Base-by-base conservation (phyloP, 1,284 basidiomycete species). In the Tremellales sp. region DNA sequence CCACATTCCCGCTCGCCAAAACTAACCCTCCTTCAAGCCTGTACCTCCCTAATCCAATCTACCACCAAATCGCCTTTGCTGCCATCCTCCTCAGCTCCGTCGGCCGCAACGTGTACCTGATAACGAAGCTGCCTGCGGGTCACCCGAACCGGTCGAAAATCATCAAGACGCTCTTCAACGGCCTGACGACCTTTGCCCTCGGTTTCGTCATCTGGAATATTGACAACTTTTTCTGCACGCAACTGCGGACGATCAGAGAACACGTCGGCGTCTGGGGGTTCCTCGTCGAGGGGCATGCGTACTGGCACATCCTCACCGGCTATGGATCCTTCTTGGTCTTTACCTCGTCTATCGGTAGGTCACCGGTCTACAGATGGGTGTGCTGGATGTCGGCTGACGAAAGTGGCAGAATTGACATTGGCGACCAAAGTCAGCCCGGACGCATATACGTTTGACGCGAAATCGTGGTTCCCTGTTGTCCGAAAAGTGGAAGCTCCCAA, bases 141-240 rank as follows among this genome's bases (percentile, higher is more conserved):
- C 60, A 59, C 13, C 59, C 53, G 3, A 51, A 50, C 13, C 54
- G 63, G 10, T 33, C 29, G n/a, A 57, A 60, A 32, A 54, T 71
- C 29, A 54, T 46, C 16, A 48, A 52, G 14, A 57, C 65, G 3
- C 55, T 72, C 42, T 44, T 49, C 3, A 48, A 33, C 21, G 72
- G 74, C 8, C 44, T 68, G 3, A 45, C 47, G 6, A 58, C 68
- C 22, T 78, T 74, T 38, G 54, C 65, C 10, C 31, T 61, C 0
- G 78, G 75, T 2, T 78, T 78, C 48, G 61, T 54, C 2, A 70
- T 78, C 34, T 78, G 77, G 77, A 78, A 78, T 61, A 45, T 77
- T 10, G 78, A 78, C 59, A 78, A 78, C 59, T 62, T 77, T 48
- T 77, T 73, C 41, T 78, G 76, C 56, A 53, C 54, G 21, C 39